Percentiles rank a stretch among this genome's conserved stretches.
Conservation (phyloP, 768 basidiomycete species). For the Leucosporidium scottii region DNA sequence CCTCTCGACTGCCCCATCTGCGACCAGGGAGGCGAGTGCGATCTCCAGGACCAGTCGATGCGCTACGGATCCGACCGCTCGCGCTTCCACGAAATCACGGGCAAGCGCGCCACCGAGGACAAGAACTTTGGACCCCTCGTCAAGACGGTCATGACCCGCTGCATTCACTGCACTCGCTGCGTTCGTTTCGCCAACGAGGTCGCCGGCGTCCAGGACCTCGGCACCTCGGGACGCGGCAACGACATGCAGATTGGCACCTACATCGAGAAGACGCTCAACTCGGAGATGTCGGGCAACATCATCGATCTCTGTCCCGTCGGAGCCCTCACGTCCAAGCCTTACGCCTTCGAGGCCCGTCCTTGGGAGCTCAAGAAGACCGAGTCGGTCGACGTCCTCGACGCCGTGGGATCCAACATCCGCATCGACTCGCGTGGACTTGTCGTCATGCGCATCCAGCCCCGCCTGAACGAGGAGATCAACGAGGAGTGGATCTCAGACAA, state of each 20-base stretch:
- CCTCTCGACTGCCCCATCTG: conserved; percentile 98
- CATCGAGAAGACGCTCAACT: conserved; percentile 94
- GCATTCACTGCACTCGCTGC: conserved; percentile 98
- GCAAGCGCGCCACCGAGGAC: conserved; percentile 96
- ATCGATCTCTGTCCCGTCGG: conserved; percentile 97
- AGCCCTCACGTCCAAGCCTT: conserved; percentile 95
- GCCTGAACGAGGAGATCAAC: conserved; percentile 94
- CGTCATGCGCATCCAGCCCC: conserved; percentile 95
- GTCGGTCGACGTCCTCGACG: conserved; percentile 89
- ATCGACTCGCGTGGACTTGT: conserved; percentile 90
- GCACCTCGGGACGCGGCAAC: conserved; percentile 93
- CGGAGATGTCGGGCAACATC: conserved; percentile 93
- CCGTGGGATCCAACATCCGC: conserved; percentile 91
- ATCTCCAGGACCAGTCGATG: conserved; percentile 98
- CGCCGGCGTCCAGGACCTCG: conserved; percentile 94
- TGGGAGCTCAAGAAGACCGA: conserved; percentile 99
- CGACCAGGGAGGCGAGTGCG: conserved; percentile 98
- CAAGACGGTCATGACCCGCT: conserved; percentile 97
- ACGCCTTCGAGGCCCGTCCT: conserved; percentile 91
- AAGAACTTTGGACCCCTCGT: conserved; percentile 96
- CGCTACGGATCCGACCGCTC: conserved; percentile 96
- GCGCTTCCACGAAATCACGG: conserved; percentile 95
- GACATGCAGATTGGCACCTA: conserved; percentile 98
- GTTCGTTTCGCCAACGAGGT: conserved; percentile 99
- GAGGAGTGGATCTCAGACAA: conserved; percentile 99